Percentiles rank a stretch among this genome's conserved stretches.
These are phyloP conservation scores for Rhipidocladum racemiflorum DNA, from an alignment of 176 grass and related monocot species.

Conservation along the genomic window DNA sequence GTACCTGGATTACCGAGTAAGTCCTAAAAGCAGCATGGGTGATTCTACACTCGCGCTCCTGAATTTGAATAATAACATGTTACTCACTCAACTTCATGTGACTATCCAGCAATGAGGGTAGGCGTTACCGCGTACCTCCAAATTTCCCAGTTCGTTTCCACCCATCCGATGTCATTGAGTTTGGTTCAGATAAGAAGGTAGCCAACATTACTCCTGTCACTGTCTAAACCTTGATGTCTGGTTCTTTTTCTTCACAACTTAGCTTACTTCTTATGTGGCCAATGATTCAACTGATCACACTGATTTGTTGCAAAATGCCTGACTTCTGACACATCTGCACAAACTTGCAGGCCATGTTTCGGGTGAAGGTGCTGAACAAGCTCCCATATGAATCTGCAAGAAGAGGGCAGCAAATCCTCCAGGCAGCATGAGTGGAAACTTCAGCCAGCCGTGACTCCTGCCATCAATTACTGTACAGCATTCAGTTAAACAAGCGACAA, in stretches of 20 bases:
- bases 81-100: constrained; percentile 18
- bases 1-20: constrained; percentile 91
- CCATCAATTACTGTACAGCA: constrained; percentile 43
- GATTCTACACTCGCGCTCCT: neutral
- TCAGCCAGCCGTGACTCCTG: neutral
- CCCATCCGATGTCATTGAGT: constrained; percentile 69
- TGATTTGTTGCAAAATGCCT: neutral
- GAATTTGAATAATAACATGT: neutral
- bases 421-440: constrained; percentile 56
- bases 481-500: constrained; percentile 13
- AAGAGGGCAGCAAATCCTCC: constrained; percentile 43
- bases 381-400: constrained; percentile 52
- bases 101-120: constrained; percentile 72
- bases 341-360: constrained; percentile 60
- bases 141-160: constrained; percentile 79
- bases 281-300: neutral
- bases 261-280: neutral
- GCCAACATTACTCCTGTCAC: neutral
- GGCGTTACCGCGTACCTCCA: constrained; percentile 60
- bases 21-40: constrained; percentile 17
- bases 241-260: neutral
- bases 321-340: neutral
- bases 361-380: constrained; percentile 77
- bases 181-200: constrained; percentile 93
- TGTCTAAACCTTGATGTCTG: neutral